Percentiles rank a stretch among this genome's conserved stretches.
Evolutionary conservation across 2,329 filamentous ascomycete species (phyloP).

Genomic region (Pestalotiopsis sp.): DNA sequence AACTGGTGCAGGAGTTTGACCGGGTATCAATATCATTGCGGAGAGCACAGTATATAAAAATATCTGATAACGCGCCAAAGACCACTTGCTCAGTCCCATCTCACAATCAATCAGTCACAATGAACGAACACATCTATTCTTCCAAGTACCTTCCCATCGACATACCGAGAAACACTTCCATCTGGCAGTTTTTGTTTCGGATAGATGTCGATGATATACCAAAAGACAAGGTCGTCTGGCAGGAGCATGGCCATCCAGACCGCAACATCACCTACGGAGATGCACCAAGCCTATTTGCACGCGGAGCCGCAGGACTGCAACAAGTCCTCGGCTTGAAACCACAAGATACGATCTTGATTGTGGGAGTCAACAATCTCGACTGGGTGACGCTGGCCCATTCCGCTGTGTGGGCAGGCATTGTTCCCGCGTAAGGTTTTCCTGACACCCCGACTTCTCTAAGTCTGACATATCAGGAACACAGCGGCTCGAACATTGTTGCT

Average conservation of each 20-base stretch:
- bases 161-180: constrained; percentile 19
- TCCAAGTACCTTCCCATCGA: neutral
- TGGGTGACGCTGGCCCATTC: constrained; percentile 24
- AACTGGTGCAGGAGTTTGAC: no score
- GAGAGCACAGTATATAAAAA: no score
- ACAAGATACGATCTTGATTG: constrained; percentile 25
- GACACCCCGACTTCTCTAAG: no score
- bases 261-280: neutral
- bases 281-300: neutral
- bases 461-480: no score
- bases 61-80: no score
- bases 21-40: no score
- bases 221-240: constrained; percentile 20
- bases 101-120: neutral
- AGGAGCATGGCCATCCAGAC: constrained; percentile 23
- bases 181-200: constrained; percentile 26
- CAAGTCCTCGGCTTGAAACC: neutral
- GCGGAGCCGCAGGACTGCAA: neutral
- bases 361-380: constrained; percentile 22
- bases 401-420: constrained; percentile 24
- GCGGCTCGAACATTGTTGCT: constrained; percentile 20
- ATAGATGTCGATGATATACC: constrained; percentile 27
- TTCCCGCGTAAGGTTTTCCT: constrained; percentile 19
- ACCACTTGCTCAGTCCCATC: neutral
- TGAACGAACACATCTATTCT: neutral